Percentiles rank a stretch among this genome's conserved stretches.
Conservation (phyloP, 495 filamentous ascomycete genomes). For the Sphaerosporella brunnea region DNA sequence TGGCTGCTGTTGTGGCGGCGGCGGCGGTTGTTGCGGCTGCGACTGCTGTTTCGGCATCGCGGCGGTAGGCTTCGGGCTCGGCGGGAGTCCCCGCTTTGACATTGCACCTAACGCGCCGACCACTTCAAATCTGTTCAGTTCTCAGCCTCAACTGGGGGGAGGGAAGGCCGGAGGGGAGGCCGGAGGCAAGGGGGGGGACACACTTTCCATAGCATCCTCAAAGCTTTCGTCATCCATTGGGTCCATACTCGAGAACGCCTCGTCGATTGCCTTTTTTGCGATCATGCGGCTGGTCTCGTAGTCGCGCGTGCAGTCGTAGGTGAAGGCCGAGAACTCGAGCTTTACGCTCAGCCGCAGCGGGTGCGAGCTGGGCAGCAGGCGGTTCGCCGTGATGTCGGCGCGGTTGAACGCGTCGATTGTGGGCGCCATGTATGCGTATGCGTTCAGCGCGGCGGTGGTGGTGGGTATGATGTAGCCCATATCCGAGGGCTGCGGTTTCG, state of each 20-base stretch:
- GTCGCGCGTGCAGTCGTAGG: constrained; percentile 87
- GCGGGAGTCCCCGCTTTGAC: constrained; percentile 27
- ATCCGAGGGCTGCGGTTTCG: constrained; percentile 1
- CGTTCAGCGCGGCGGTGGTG: constrained; percentile 24
- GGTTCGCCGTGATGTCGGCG: constrained; percentile 54
- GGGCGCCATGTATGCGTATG: constrained; percentile 47
- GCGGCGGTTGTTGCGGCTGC: background rate
- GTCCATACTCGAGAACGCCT: constrained; percentile 79
- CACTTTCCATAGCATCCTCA: constrained; percentile 32
- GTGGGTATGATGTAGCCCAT: background rate
- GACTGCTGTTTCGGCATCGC: no score
- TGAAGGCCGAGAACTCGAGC: constrained; percentile 82
- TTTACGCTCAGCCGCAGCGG: constrained; percentile 81
- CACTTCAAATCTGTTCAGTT: constrained; percentile 16
- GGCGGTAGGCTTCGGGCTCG: background rate
- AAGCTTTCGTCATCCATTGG: constrained; percentile 61
- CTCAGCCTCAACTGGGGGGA: background rate
- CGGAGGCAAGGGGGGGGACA: constrained; percentile 3
- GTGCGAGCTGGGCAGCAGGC: constrained; percentile 65
- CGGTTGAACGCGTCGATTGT: constrained; percentile 68
- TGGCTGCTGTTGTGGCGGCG: background rate
- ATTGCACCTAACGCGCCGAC: constrained; percentile 32
- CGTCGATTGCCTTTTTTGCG: constrained; percentile 66
- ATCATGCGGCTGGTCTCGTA: constrained; percentile 50
- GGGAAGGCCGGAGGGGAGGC: no score